phyloP scores from a whole-genome alignment of 2,329 filamentous ascomycete species.

The Alternaria arborescens region DNA sequence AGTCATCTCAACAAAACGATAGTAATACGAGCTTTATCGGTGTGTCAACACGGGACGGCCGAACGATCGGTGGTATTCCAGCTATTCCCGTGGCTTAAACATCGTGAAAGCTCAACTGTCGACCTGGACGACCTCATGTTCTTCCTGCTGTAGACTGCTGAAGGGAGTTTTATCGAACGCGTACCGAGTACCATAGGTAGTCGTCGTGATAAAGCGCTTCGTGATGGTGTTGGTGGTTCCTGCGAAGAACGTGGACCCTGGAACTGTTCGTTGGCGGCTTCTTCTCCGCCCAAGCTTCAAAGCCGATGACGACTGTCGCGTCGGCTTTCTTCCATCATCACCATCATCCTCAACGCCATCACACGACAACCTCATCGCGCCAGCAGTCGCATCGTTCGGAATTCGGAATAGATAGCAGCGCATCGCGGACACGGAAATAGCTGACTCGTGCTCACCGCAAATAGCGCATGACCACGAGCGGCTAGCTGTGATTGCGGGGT shows the following conservation, averaged over 20 bases:
- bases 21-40: background rate
- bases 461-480: slow-evolving; percentile 13
- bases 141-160: background rate
- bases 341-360: background rate
- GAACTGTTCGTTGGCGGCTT: background rate
- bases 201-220: background rate
- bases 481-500: slow-evolving; percentile 29
- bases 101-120: background rate
- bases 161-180: background rate
- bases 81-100: background rate
- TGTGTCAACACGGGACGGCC: background rate
- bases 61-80: background rate
- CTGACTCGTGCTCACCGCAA: slow-evolving; percentile 18
- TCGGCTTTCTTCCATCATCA: background rate
- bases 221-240: background rate
- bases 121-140: background rate
- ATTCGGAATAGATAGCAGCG: slow-evolving; percentile 7
- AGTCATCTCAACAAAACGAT: background rate
- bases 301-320: background rate
- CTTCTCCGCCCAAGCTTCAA: slow-evolving; percentile 7
- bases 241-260: background rate
- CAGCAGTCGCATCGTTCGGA: slow-evolving; percentile 1
- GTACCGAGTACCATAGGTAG: background rate
- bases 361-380: background rate
- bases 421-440: background rate